phyloP scores from a whole-genome alignment of 2,329 filamentous ascomycete genomes.

The Penicillium palitans region DNA sequence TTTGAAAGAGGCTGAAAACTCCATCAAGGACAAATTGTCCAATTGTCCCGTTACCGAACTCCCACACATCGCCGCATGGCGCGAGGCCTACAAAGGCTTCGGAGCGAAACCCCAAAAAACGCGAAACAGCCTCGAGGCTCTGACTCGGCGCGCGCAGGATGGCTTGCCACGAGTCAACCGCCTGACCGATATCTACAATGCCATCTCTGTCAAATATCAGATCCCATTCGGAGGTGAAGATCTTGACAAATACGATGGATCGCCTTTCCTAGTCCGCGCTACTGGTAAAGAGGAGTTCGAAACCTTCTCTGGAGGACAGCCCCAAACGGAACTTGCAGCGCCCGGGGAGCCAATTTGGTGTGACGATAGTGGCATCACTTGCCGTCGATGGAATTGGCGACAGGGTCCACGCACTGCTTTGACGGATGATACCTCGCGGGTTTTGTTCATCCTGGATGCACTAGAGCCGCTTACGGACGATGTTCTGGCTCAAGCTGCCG shows the following conservation, averaged over 20 bases:
- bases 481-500: too few relatives aligned
- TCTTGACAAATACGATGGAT: conserved; percentile 39
- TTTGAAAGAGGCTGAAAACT: conserved; percentile 23
- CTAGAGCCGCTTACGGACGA: too few relatives aligned
- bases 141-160: conserved; percentile 33
- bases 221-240: conserved; percentile 44
- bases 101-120: conserved; percentile 42
- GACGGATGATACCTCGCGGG: too few relatives aligned
- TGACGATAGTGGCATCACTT: conserved; percentile 41
- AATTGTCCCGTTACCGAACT: conserved; percentile 31
- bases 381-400: conserved; percentile 44
- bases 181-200: conserved; percentile 45
- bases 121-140: conserved; percentile 40
- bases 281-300: conserved; percentile 39
- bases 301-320: conserved; percentile 32
- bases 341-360: conserved; percentile 44
- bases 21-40: conserved; percentile 4
- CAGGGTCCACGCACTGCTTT: conserved; percentile 38
- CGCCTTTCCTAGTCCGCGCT: conserved; percentile 33
- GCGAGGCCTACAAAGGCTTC: conserved; percentile 42
- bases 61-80: conserved; percentile 41
- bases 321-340: conserved; percentile 19
- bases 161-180: conserved; percentile 42
- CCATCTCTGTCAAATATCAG: conserved; percentile 42
- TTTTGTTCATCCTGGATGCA: too few relatives aligned